phyloP scores from a whole-genome alignment of 2,329 filamentous ascomycete genomes.

The Penicillium griseofulvum region DNA sequence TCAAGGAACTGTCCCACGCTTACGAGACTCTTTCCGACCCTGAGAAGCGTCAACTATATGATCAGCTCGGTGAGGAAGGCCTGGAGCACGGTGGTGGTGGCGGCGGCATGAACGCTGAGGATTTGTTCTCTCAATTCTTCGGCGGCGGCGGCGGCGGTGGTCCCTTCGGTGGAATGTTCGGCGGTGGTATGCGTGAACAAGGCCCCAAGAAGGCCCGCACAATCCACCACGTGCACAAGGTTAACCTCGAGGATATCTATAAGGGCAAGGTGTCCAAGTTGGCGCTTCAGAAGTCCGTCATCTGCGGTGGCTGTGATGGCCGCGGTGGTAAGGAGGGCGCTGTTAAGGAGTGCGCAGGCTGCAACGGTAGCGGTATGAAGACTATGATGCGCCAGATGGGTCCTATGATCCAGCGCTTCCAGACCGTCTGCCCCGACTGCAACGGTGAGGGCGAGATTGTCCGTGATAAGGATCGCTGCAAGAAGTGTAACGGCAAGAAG shows the following conservation, averaged over 20 bases:
- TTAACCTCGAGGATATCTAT: slow-evolving; percentile 96
- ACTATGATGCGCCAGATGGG: slow-evolving; percentile 99
- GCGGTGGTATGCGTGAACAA: slow-evolving; percentile 72
- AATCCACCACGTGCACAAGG: slow-evolving; percentile 98
- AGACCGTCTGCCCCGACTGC: slow-evolving; percentile 97
- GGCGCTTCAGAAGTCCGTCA: slow-evolving; percentile 93
- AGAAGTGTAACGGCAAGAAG: slow-evolving; percentile 95
- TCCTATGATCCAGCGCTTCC: slow-evolving; percentile 99
- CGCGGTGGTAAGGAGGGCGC: slow-evolving; percentile 95
- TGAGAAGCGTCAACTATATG: slow-evolving; percentile 88
- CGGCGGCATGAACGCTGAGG: slow-evolving; percentile 90
- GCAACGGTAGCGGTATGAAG: slow-evolving; percentile 96
- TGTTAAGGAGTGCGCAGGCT: slow-evolving; percentile 88
- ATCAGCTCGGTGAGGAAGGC: slow-evolving; percentile 96
- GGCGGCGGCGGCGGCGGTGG: slow-evolving; percentile 67
- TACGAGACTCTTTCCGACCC: slow-evolving; percentile 93
- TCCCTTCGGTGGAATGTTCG: slow-evolving; percentile 72
- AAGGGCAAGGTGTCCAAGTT: slow-evolving; percentile 96
- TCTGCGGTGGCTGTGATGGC: slow-evolving; percentile 92
- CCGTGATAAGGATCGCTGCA: slow-evolving; percentile 96
- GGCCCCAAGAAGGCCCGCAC: slow-evolving; percentile 90
- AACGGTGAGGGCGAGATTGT: slow-evolving; percentile 96
- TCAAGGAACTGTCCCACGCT: slow-evolving; percentile 94
- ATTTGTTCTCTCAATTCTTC: slow-evolving; percentile 97
- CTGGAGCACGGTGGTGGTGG: slow-evolving; percentile 80